A percentile compares a stretch with the other conserved stretches of the same genome.
Conservation (phyloP, 106 monocot genomes). For the Xerophyta viscosa region DNA sequence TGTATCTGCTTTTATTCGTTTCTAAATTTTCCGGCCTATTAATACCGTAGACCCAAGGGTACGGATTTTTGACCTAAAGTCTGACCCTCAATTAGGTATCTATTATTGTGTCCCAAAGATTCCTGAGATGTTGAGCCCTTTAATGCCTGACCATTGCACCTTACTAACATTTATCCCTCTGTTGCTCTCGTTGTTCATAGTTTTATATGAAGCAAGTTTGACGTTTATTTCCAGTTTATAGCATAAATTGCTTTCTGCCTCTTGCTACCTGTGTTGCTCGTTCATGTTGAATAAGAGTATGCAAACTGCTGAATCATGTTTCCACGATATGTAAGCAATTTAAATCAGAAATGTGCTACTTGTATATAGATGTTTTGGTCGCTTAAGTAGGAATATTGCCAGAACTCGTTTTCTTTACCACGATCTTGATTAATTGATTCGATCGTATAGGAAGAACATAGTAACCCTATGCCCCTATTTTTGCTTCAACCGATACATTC, state of each 20-base stretch:
- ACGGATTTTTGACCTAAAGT: too few species aligned
- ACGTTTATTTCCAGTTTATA: too few species aligned
- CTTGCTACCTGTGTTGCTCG: conserved; percentile 67
- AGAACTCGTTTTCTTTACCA: too few species aligned
- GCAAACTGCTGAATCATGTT: conserved; percentile 71
- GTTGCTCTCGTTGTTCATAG: conserved; percentile 73
- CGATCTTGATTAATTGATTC: too few species aligned
- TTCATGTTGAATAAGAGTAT: conserved; percentile 85
- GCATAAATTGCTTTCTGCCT: conserved; percentile 81
- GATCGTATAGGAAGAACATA: conserved; percentile 50
- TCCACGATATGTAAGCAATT: neutral
- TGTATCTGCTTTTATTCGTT: too few species aligned
- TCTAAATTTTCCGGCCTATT: too few species aligned
- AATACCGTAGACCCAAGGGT: too few species aligned
- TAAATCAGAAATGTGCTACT: conserved; percentile 1
- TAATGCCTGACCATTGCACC: conserved; percentile 49
- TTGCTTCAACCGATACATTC: conserved; percentile 34
- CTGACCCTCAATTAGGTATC: too few species aligned
- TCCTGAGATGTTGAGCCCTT: too few species aligned
- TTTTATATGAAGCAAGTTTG: too few species aligned
- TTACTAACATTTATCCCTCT: conserved; percentile 67
- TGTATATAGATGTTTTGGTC: too few species aligned
- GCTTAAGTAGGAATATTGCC: too few species aligned
- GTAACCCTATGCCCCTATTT: conserved; percentile 56
- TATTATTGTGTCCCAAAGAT: conserved; percentile 46